phyloP scores from a whole-genome alignment of 192 early-diverging fungal genomes.

The Backusella australiensis region DNA sequence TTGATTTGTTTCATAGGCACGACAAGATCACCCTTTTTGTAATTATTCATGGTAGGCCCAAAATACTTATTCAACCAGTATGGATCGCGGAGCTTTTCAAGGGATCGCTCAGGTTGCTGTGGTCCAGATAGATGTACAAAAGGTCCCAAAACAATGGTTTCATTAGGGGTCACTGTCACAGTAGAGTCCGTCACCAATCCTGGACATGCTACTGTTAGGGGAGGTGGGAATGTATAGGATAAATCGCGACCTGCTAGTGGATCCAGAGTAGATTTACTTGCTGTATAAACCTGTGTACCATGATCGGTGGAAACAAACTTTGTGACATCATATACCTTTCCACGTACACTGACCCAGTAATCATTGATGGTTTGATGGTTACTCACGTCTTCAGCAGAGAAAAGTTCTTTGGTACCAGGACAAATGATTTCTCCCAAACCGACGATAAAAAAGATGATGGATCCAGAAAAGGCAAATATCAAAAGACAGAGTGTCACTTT shows the following conservation, averaged over 20 bases:
- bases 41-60: slow-evolving; percentile 44
- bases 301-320: slow-evolving; percentile 62
- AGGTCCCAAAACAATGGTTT: slow-evolving; percentile 21
- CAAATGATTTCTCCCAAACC: slow-evolving; percentile 83
- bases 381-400: slow-evolving; percentile 54
- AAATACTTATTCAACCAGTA: slow-evolving; percentile 53
- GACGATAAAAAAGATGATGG: slow-evolving; percentile 86
- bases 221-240: slow-evolving; percentile 61
- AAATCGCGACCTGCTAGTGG: slow-evolving; percentile 63
- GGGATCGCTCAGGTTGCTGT: slow-evolving; percentile 39
- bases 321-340: slow-evolving; percentile 67
- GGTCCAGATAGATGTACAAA: slow-evolving; percentile 33
- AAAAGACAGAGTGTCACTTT: slow-evolving; percentile 83
- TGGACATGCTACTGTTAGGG: slow-evolving; percentile 53
- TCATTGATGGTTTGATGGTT: slow-evolving; percentile 57
- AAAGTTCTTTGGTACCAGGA: slow-evolving; percentile 66
- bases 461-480: slow-evolving; percentile 73
- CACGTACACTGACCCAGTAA: slow-evolving; percentile 65
- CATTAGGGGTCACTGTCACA: slow-evolving; percentile 33
- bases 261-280: slow-evolving; percentile 41
- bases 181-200: slow-evolving; percentile 40
- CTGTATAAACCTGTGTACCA: slow-evolving; percentile 42
- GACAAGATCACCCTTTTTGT: slow-evolving; percentile 60
- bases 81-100: slow-evolving; percentile 34
- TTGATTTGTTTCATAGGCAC: slow-evolving; percentile 48